phyloP scores from a whole-genome alignment of 257 asterid species.

The Capsicum baccatum region DNA sequence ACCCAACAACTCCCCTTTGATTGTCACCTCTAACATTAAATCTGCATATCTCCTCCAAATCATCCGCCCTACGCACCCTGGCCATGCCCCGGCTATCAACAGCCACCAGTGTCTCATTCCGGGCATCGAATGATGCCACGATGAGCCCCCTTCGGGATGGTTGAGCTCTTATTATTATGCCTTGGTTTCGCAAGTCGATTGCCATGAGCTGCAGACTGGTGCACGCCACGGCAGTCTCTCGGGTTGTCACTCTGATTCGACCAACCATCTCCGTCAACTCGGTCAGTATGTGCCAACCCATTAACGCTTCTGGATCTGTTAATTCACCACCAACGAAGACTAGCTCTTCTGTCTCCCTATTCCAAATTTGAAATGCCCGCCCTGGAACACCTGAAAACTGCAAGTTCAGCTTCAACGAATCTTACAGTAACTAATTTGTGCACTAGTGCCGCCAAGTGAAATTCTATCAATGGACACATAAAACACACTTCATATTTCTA shows the following conservation, averaged over 20 bases:
- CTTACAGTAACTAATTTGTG: neutral
- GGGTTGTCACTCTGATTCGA: slow-evolving; percentile 62
- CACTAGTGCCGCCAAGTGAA: neutral
- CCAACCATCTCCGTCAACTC: slow-evolving; percentile 67
- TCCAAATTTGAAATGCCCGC: slow-evolving; percentile 78
- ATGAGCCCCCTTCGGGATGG: slow-evolving; percentile 49
- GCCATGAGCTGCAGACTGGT: slow-evolving; percentile 59
- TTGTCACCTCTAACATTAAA: slow-evolving; percentile 57
- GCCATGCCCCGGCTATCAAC: slow-evolving; percentile 58
- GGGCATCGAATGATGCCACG: slow-evolving; percentile 62
- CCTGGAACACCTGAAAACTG: slow-evolving; percentile 75
- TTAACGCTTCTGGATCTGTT: slow-evolving; percentile 83
- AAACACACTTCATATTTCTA: neutral
- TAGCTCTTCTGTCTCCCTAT: slow-evolving; percentile 67
- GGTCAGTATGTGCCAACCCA: slow-evolving; percentile 82
- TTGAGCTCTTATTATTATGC: slow-evolving; percentile 51
- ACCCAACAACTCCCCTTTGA: slow-evolving; percentile 55
- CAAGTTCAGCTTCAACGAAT: neutral
- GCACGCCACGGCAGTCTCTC: slow-evolving; percentile 70
- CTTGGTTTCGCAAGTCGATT: slow-evolving; percentile 65
- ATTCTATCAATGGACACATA: neutral
- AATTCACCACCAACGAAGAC: slow-evolving; percentile 77
- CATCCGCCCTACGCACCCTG: slow-evolving; percentile 47
- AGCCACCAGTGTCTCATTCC: slow-evolving; percentile 44
- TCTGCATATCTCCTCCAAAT: slow-evolving; percentile 56